A percentile compares a stretch with the other conserved stretches of the same genome.
These are phyloP conservation scores for Colletotrichum siamense DNA, from an alignment of 2,329 filamentous ascomycete genomes.

Conservation along the genomic window DNA sequence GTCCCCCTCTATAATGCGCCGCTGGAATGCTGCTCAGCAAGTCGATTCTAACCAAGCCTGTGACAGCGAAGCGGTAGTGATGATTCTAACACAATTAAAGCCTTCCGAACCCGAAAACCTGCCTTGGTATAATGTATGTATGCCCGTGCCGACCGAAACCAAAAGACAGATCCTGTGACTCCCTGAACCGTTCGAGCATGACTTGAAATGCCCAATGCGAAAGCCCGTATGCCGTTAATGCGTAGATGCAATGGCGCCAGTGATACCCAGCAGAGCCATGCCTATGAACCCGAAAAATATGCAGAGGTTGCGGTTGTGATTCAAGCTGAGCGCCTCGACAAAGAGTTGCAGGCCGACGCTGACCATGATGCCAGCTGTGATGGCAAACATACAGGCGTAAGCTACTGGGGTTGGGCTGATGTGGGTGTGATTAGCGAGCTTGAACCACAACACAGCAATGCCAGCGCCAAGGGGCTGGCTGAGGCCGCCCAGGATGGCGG, in stretches of 20 bases:
- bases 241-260: conserved; percentile 61
- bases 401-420: conserved; percentile 58
- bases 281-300: conserved; percentile 83
- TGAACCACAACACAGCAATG: conserved; percentile 86
- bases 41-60: not conserved
- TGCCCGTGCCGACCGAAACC: not conserved
- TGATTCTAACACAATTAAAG: not conserved
- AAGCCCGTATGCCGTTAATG: not conserved
- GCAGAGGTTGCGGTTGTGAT: conserved; percentile 78
- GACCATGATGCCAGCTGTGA: conserved; percentile 93
- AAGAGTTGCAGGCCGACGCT: conserved; percentile 91
- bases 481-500: conserved; percentile 81
- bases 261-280: conserved; percentile 87
- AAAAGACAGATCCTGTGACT: not conserved
- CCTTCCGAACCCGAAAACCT: not conserved
- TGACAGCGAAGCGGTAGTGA: not conserved
- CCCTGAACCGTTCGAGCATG: not conserved
- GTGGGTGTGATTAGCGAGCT: conserved; percentile 62
- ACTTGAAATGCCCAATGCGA: not conserved
- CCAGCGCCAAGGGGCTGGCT: conserved; percentile 87
- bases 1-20: not conserved
- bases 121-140: not conserved
- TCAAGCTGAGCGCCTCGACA: conserved; percentile 82
- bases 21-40: not conserved
- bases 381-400: conserved; percentile 85